Evolutionary conservation across 192 early-diverging fungal species (phyloP).

Genomic region (Umbelopsis sp.): DNA sequence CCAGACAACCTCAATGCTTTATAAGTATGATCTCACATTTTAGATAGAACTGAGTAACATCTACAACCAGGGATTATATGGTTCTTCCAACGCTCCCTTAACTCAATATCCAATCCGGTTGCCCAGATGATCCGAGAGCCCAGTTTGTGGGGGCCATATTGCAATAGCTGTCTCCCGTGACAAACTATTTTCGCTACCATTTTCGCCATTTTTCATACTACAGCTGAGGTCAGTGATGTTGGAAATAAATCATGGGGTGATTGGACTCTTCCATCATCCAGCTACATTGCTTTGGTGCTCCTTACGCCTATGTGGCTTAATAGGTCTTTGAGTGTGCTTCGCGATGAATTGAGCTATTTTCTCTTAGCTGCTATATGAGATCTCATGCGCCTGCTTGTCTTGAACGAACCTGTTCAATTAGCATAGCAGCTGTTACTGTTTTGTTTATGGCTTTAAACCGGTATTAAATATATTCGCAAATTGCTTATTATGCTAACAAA

Average conservation of each 20-base stretch:
- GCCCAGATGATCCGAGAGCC: not conserved
- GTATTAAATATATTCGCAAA: too few relatives aligned
- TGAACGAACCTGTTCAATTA: too few relatives aligned
- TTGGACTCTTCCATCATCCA: not conserved
- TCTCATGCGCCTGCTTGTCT: too few relatives aligned
- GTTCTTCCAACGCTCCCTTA: not conserved
- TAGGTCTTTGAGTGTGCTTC: too few relatives aligned
- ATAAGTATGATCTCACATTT: not conserved
- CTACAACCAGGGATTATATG: constrained; percentile 17
- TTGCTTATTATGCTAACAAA: too few relatives aligned
- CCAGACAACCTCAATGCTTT: not conserved
- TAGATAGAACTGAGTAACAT: constrained; percentile 13
- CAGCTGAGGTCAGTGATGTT: not conserved
- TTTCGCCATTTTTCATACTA: not conserved
- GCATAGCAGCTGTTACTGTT: too few relatives aligned
- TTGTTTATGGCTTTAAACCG: too few relatives aligned
- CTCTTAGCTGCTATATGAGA: too few relatives aligned
- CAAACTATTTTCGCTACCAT: not conserved
- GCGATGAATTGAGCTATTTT: too few relatives aligned
- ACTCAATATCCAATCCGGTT: not conserved
- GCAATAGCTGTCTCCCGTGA: not conserved
- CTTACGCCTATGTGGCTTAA: too few relatives aligned
- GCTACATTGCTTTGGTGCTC: too few relatives aligned
- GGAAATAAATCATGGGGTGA: not conserved
- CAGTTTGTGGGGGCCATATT: not conserved